phyloP scores from a whole-genome alignment of 345 rosid species.

The Syzygium aqueum region DNA sequence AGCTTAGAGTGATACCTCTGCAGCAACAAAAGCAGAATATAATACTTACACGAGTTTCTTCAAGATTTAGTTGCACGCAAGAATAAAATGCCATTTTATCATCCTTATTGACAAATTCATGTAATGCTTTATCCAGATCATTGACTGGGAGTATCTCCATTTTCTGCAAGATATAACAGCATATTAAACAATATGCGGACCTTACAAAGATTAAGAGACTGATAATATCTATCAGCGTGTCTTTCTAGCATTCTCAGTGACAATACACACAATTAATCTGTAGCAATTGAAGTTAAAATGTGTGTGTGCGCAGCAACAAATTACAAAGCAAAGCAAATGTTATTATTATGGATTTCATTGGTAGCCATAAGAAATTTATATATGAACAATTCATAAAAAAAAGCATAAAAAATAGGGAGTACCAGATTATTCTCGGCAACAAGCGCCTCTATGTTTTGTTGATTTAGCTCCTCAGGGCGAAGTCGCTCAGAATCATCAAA shows the following conservation, averaged over 20 bases:
- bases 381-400: neutral
- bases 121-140: constrained; percentile 90
- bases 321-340: neutral
- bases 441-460: constrained; percentile 94
- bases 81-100: constrained; percentile 87
- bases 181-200: neutral
- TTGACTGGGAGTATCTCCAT: constrained; percentile 98
- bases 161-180: constrained; percentile 43
- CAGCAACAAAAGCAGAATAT: neutral
- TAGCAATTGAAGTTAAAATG: neutral
- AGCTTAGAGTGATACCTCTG: neutral
- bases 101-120: constrained; percentile 94
- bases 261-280: neutral
- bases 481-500: constrained; percentile 81
- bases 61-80: constrained; percentile 79
- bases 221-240: neutral
- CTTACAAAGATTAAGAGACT: neutral
- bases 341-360: neutral
- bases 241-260: neutral
- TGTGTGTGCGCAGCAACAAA: neutral
- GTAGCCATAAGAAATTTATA: neutral
- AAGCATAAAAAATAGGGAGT: neutral
- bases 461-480: constrained; percentile 96
- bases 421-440: constrained; percentile 98
- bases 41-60: constrained; percentile 87